These are phyloP conservation scores for Cytidiella melzeri DNA, from an alignment of 768 basidiomycete genomes.

Conservation along the genomic window DNA sequence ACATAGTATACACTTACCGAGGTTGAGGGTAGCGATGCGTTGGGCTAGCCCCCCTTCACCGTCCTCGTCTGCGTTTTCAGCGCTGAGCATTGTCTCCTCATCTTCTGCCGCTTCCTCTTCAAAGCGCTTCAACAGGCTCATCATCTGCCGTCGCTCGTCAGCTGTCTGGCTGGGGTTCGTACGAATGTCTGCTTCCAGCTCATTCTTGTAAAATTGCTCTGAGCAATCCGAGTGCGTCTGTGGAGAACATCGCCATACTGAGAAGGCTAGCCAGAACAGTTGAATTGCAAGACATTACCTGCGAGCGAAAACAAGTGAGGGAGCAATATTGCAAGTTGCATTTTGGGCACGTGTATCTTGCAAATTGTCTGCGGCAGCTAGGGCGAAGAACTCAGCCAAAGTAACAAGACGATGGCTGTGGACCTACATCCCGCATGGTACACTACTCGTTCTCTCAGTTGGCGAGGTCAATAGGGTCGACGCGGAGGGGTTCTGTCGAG, in stretches of 20 bases:
- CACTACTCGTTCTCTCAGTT: conserved; percentile 13
- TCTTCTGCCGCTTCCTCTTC: conserved; percentile 52
- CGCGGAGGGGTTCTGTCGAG: background rate
- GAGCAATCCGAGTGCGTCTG: conserved; percentile 71
- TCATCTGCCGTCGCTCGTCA: conserved; percentile 57
- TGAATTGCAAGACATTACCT: no score
- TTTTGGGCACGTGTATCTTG: conserved; percentile 75
- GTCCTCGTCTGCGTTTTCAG: conserved; percentile 32
- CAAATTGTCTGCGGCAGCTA: conserved; percentile 71
- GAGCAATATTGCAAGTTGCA: conserved; percentile 84
- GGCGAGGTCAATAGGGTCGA: background rate
- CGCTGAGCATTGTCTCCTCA: conserved; percentile 25
- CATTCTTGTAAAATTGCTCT: conserved; percentile 74
- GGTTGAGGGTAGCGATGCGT: conserved; percentile 51
- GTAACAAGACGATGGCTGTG: no score
- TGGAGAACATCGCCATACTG: conserved; percentile 24
- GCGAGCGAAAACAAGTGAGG: conserved; percentile 69
- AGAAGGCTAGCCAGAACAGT: no score
- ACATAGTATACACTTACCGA: conserved; percentile 41
- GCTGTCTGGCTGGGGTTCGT: conserved; percentile 46
- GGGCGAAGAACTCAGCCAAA: no score
- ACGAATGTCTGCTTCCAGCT: conserved; percentile 60
- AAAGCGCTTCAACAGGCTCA: conserved; percentile 65
- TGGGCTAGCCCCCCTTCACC: conserved; percentile 38
- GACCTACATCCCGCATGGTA: conserved; percentile 21